Conservation (phyloP, 1,284 basidiomycete species). For the Boletus smithii region DNA sequence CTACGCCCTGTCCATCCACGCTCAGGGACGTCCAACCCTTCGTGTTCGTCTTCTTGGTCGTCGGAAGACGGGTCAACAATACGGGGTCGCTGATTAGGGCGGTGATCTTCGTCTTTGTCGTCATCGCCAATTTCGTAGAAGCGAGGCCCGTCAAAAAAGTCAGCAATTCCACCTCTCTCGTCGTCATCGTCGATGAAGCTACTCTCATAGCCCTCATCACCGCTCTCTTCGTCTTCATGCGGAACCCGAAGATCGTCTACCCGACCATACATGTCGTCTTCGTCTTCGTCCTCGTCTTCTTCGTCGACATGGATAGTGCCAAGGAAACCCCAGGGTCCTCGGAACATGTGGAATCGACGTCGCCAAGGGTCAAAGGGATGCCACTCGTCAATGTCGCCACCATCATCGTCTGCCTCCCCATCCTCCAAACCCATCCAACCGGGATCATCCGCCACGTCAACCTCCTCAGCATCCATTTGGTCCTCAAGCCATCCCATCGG, state of each 20-base stretch:
- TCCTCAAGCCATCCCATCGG: slow-evolving; percentile 37
- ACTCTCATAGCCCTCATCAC: slow-evolving; percentile 40
- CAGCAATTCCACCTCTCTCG: slow-evolving; percentile 7
- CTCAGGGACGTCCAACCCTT: not conserved
- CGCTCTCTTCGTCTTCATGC: slow-evolving; percentile 27
- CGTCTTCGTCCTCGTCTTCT: slow-evolving; percentile 30
- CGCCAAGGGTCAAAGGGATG: slow-evolving; percentile 21
- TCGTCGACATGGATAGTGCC: slow-evolving; percentile 23
- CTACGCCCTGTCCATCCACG: not conserved
- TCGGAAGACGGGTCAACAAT: slow-evolving; percentile 17
- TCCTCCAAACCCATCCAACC: slow-evolving; percentile 40
- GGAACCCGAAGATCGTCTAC: slow-evolving; percentile 23
- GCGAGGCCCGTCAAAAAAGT: slow-evolving; percentile 12
- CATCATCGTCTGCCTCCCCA: slow-evolving; percentile 26
- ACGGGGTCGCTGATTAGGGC: not conserved
- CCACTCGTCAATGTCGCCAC: slow-evolving; percentile 26
- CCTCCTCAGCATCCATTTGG: slow-evolving; percentile 35
- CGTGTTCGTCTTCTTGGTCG: slow-evolving; percentile 15
- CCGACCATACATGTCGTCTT: slow-evolving; percentile 19
- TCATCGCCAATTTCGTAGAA: slow-evolving; percentile 26
- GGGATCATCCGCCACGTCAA: slow-evolving; percentile 34
- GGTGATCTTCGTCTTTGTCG: slow-evolving; percentile 11
- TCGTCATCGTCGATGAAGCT: slow-evolving; percentile 51
- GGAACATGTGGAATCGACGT: slow-evolving; percentile 17
- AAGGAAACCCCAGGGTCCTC: slow-evolving; percentile 16